Conservation (phyloP, 306 rosid genomes). For the Fagus sylvatica region DNA sequence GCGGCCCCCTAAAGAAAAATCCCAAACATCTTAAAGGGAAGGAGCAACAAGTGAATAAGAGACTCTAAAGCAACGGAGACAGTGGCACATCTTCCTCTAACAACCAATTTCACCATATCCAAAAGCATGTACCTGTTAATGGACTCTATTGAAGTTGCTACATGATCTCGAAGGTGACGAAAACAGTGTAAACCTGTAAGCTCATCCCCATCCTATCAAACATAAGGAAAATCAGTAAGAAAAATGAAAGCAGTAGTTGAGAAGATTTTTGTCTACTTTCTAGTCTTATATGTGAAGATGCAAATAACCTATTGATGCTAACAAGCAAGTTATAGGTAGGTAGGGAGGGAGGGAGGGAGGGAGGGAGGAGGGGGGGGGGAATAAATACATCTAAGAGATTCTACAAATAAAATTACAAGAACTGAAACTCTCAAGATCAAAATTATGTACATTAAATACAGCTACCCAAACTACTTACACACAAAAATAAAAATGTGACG, state of each 20-base stretch:
- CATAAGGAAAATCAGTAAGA: constrained; percentile 27
- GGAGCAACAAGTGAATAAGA: too few species aligned
- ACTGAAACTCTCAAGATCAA: not conserved
- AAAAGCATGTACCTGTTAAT: constrained; percentile 69
- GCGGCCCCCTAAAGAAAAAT: too few species aligned
- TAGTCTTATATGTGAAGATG: constrained; percentile 3
- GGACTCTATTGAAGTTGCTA: constrained; percentile 84
- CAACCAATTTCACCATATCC: constrained; percentile 10
- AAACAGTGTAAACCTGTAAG: constrained; percentile 97
- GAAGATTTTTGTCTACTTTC: constrained; percentile 10
- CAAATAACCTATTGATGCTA: not conserved
- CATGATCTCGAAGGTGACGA: constrained; percentile 93
- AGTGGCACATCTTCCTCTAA: constrained; percentile 16
- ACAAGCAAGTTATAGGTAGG: not conserved
- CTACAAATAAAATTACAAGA: not conserved
- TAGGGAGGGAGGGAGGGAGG: too few species aligned
- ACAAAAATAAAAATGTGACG: too few species aligned
- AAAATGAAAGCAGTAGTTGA: constrained; percentile 8
- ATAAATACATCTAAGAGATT: not conserved
- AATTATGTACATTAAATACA: not conserved
- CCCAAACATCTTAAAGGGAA: too few species aligned
- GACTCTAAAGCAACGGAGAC: not conserved
- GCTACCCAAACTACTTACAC: not conserved
- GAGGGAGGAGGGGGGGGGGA: not conserved
- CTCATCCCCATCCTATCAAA: constrained; percentile 88